Conservation (phyloP, 805 yeast species). For the Pichia membranifaciens region DNA sequence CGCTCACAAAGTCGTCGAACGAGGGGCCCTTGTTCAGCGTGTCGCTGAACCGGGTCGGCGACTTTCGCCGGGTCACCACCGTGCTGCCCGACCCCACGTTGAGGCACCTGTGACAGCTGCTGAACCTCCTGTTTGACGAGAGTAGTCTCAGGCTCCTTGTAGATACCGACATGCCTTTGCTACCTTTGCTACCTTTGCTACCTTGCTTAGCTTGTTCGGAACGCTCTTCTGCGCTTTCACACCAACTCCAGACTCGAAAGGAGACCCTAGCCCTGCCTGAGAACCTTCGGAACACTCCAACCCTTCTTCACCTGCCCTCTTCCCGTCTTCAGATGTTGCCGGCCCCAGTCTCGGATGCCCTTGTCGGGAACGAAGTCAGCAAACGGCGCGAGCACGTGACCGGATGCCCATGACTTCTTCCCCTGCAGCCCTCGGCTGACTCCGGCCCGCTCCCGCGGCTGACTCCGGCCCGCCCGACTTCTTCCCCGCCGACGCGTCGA, state of each 20-base stretch:
- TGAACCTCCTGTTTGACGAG: neutral
- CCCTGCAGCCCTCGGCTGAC: too few species aligned
- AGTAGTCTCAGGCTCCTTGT: neutral
- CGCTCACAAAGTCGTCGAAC: slow-evolving; percentile 84
- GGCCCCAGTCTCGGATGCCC: neutral
- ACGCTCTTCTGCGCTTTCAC: neutral
- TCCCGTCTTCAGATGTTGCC: too few species aligned
- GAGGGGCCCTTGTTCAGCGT: slow-evolving; percentile 76
- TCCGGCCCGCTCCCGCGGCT: too few species aligned
- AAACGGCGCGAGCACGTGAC: neutral
- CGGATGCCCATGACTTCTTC: neutral
- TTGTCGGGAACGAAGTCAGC: slow-evolving; percentile 1
- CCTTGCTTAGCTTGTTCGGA: too few species aligned
- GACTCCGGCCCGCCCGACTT: too few species aligned
- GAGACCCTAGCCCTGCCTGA: neutral
- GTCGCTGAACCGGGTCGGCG: slow-evolving; percentile 46
- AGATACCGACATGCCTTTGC: neutral
- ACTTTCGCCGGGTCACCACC: slow-evolving; percentile 35
- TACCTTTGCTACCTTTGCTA: too few species aligned
- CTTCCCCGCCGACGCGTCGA: too few species aligned
- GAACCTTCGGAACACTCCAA: neutral
- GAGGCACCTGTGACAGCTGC: neutral
- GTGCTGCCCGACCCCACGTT: neutral
- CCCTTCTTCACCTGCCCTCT: neutral
- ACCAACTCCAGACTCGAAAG: neutral